Evolutionary conservation across 2,329 filamentous ascomycete genomes (phyloP).

Genomic region (Colletotrichum echinochloae): DNA sequence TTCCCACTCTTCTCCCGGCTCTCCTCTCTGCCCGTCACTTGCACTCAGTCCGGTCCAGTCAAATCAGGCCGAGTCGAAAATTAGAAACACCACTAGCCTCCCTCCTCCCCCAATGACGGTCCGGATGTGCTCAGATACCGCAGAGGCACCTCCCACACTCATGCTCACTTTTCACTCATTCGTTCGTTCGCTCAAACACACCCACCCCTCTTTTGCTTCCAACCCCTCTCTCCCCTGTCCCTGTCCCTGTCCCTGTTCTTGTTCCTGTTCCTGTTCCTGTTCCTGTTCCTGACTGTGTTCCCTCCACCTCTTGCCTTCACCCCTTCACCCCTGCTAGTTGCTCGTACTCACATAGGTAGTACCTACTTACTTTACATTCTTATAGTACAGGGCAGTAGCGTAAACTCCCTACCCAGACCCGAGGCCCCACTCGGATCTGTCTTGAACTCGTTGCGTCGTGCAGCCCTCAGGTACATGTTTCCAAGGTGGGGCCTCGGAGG

Average conservation of each 20-base stretch:
- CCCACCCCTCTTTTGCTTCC: constrained; percentile 6
- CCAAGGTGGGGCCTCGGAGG: too few relatives aligned
- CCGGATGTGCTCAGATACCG: constrained; percentile 25
- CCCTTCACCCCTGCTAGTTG: background rate
- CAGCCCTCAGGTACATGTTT: too few relatives aligned
- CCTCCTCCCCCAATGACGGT: constrained; percentile 12
- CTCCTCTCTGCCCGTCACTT: constrained; percentile 4
- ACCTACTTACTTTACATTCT: too few relatives aligned
- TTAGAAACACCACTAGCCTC: constrained; percentile 25
- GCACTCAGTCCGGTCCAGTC: background rate
- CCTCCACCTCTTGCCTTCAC: background rate
- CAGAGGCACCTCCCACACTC: constrained; percentile 14
- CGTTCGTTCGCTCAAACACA: background rate
- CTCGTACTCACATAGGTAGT: too few relatives aligned
- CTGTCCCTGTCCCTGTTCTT: too few relatives aligned
- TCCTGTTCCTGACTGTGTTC: constrained; percentile 7
- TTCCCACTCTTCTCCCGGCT: constrained; percentile 23
- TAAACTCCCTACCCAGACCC: too few relatives aligned
- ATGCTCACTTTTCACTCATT: background rate
- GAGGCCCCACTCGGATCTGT: constrained; percentile 18
- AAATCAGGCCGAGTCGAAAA: constrained; percentile 16
- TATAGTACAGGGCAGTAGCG: too few relatives aligned
- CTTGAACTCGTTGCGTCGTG: constrained; percentile 26
- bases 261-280: constrained; percentile 4
- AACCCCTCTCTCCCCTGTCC: background rate